Evolutionary conservation across 2,329 filamentous ascomycete genomes (phyloP), one percentile per base, ranked within the genome.

Genomic region (Botryotinia narcissicola): DNA sequence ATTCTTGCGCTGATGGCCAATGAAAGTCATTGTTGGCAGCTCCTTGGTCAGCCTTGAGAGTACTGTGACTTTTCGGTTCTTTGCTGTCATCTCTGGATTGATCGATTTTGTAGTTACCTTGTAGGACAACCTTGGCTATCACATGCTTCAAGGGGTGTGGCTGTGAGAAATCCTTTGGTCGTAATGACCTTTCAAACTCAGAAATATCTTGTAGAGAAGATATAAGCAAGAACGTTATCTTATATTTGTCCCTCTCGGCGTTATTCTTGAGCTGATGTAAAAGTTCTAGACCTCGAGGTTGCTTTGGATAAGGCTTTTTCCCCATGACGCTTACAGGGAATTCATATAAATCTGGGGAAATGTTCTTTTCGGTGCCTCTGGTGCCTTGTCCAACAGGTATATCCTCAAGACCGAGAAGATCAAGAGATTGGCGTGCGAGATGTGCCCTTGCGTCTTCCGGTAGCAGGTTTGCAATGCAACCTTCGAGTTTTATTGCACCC

Each of bases 131-230:
- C 29, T 76, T 76, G 59, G 69, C 66, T 14, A 76, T 66, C 5
- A 71, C 71, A 18, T 75, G 44, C 29, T 71, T 54, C 12, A 64
- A 25, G 1, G 29, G 69, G 37, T 48, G 32, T 42, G 25, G 7
- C n/a, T 44, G 9, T 57, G 32, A 67, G 29, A 20, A 14, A 44
- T 32, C 10, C 14, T 62, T n/a, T 57, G 48, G 66, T 4, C n/a
- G 66, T 10, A 68, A 42, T 9, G 4, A 10, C 14, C 66, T 35
- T 7, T 74, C 60, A 44, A 80, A 80, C 12, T 72, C 40, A 16
- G 73, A 67, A 22, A 78, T 77, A 54, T 80, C 79, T 69, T 70
- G 73, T 35, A 80, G 48, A n/a, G 77, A 77, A 18, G 79, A 80
- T 32, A 80, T 77, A 14, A 75, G 73, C 18, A 80, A 70, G 25